Base-by-base conservation (phyloP, 768 basidiomycete genomes). In the Podaxis pistillaris region DNA sequence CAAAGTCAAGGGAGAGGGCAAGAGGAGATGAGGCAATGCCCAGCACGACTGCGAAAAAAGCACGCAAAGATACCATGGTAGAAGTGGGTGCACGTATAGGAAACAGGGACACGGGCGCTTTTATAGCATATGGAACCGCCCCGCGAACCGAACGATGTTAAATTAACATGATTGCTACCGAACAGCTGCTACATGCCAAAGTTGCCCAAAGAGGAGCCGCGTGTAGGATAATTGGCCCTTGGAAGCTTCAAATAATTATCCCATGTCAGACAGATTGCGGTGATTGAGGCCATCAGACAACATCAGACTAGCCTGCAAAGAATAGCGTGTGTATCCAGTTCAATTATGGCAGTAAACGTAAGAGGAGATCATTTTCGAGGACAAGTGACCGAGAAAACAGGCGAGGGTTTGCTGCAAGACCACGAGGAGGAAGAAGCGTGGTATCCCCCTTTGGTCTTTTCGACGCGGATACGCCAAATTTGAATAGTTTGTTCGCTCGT, bases 301-400 rank as follows among this genome's bases (percentile, higher is more conserved):
- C 26, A 53, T 61, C 40, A 61, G 59, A 36, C 60, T 13, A 24
- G 44, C 30, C 41, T 47, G 30, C 19, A 19, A 40, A 49, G 53
- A 22, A 33, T 19, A 56, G 54, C 54, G 24, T 41, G 54, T 5
- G 37, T 55, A 61, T 11, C 15, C 44, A 51, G 17, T 15, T 60
- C 47, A 60, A 33, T 36, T 59, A 59, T 59, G 51, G 58, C 37
- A n/a, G 47, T 12, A 19, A 59, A 51, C 36, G 58, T 24, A 19
- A 51, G 49, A 40, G 58, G 38, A 13, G 38, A 49, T 9, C 36
- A 52, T 59, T 46, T 36, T 33, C 37, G 36, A 11, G 49, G 13
- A 24, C 15, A 30, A 40, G 24, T 60, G 58, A 52, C 26, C 50
- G 24, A 51, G 37, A 38, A 19, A 22, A 49, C 19, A 17, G 36